Percentiles rank a stretch among this genome's conserved stretches.
phyloP scores from a whole-genome alignment of 1,284 basidiomycete species.

The Boletus sp. region DNA sequence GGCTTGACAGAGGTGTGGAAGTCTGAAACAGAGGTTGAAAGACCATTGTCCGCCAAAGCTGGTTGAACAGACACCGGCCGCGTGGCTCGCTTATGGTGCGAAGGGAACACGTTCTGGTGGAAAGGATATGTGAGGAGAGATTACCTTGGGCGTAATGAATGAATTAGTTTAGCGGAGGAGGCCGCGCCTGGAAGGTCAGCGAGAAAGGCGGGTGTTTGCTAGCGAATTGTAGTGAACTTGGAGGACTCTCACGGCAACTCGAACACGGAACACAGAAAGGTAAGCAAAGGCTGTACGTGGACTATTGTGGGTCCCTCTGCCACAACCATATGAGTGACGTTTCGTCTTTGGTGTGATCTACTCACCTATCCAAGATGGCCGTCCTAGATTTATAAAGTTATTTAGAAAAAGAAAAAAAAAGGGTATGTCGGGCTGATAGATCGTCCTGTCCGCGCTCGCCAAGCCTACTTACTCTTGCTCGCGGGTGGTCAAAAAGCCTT shows the following conservation, averaged over 20 bases:
- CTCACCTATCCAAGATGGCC: conserved; percentile 21
- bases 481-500: not conserved
- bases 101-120: conserved; percentile 4
- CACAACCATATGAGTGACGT: conserved; percentile 29
- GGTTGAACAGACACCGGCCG: conserved; percentile 19
- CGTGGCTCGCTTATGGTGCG: conserved; percentile 27
- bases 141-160: conserved; percentile 55
- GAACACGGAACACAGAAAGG: conserved; percentile 31
- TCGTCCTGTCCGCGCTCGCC: conserved; percentile 3
- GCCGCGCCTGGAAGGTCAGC: conserved; percentile 51
- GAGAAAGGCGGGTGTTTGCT: not conserved
- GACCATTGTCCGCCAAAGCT: conserved; percentile 24
- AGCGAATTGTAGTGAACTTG: conserved; percentile 5
- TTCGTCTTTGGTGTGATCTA: conserved; percentile 3
- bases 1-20: conserved; percentile 17
- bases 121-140: conserved; percentile 5
- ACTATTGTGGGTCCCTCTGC: conserved; percentile 44
- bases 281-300: conserved; percentile 39
- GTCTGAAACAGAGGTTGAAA: conserved; percentile 22
- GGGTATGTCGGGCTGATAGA: not conserved
- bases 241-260: conserved; percentile 42
- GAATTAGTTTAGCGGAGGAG: conserved; percentile 66
- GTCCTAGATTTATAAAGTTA: conserved; percentile 8
- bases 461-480: conserved; percentile 4
- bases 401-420: not conserved